These are phyloP conservation scores for Starmerella bacillaris DNA, from an alignment of 805 yeast species.

Conservation along the genomic window DNA sequence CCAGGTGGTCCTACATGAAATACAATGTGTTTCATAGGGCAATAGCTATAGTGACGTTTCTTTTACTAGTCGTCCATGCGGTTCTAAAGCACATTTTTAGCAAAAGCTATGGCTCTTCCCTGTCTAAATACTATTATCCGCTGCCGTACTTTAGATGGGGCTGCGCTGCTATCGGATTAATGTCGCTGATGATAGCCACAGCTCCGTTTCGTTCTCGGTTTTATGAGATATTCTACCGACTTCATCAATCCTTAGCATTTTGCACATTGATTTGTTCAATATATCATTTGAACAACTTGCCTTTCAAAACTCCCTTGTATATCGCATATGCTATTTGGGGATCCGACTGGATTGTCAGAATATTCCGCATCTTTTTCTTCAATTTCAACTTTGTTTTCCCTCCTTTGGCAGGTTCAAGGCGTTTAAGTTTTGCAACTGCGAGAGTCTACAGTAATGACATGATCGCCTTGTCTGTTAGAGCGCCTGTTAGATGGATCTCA, in stretches of 20 bases:
- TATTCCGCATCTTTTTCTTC: conserved; percentile 29
- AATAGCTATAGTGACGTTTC: conserved; percentile 30
- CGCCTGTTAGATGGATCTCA: conserved; percentile 37
- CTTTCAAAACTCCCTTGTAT: conserved; percentile 38
- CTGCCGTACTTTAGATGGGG: conserved; percentile 23
- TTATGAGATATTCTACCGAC: conserved; percentile 38
- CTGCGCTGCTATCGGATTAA: conserved; percentile 22
- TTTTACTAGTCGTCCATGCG: conserved; percentile 32
- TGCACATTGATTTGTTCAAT: conserved; percentile 38
- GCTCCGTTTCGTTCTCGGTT: conserved; percentile 32
- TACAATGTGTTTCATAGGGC: conserved; percentile 44
- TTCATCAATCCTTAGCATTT: conserved; percentile 38
- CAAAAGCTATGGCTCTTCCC: conserved; percentile 22
- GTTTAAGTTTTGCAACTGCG: conserved; percentile 25
- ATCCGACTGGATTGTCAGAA: conserved; percentile 41
- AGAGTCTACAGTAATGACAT: conserved; percentile 30
- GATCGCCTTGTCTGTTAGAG: conserved; percentile 32
- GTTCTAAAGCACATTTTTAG: conserved; percentile 32
- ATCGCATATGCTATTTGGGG: conserved; percentile 48
- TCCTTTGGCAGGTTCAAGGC: conserved; percentile 24
- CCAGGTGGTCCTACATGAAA: conserved; percentile 40
- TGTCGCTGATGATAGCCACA: conserved; percentile 29
- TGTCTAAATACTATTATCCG: conserved; percentile 21
- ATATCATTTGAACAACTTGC: conserved; percentile 35
- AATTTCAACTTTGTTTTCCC: conserved; percentile 19